These are phyloP conservation scores for Mycena citricolor DNA, from an alignment of 1,284 basidiomycete species.

Conservation along the genomic window DNA sequence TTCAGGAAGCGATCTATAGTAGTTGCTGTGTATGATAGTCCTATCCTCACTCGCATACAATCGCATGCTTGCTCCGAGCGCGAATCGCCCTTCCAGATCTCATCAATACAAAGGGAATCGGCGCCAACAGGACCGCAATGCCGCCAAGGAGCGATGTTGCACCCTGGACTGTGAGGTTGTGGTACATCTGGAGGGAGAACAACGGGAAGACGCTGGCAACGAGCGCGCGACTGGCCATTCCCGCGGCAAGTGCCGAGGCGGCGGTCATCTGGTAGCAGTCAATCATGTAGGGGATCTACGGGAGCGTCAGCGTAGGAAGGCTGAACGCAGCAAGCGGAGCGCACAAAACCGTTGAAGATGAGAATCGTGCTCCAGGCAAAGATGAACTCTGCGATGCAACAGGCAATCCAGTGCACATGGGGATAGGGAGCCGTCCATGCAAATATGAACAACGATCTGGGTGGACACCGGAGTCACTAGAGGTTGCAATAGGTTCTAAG, in stretches of 20 bases:
- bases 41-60: too few relatives aligned
- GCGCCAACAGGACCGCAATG: neutral
- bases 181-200: slow-evolving; percentile 3
- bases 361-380: slow-evolving; percentile 17
- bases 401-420: slow-evolving; percentile 18
- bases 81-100: neutral
- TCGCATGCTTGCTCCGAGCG: neutral
- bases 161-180: slow-evolving; percentile 3
- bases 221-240: slow-evolving; percentile 4
- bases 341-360: slow-evolving; percentile 21
- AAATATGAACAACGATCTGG: slow-evolving; percentile 20
- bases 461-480: neutral
- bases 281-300: slow-evolving; percentile 18
- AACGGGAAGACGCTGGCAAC: neutral
- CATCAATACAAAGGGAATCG: slow-evolving; percentile 7
- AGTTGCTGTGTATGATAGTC: too few relatives aligned
- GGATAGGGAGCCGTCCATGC: slow-evolving; percentile 22
- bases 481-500: neutral
- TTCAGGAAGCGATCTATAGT: too few relatives aligned
- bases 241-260: slow-evolving; percentile 18
- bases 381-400: slow-evolving; percentile 18
- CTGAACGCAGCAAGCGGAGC: neutral
- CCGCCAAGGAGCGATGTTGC: slow-evolving; percentile 2
- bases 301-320: neutral
- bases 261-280: slow-evolving; percentile 22